Conservation (phyloP, 495 filamentous ascomycete genomes). For the Aspergillus baeticus region DNA sequence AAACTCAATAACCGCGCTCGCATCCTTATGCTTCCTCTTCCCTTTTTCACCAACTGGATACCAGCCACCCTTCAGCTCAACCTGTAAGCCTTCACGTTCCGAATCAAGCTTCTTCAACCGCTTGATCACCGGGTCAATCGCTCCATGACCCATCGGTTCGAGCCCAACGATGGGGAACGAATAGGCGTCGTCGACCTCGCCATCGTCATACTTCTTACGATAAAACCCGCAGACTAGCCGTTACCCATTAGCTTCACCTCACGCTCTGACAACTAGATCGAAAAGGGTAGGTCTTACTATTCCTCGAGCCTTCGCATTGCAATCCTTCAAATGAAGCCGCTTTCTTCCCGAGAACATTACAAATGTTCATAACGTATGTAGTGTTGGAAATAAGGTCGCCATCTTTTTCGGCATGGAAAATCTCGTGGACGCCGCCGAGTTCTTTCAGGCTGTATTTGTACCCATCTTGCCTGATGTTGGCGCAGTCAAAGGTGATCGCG, state of each 20-base stretch:
- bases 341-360: constrained; percentile 55
- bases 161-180: constrained; percentile 72
- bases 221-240: constrained; percentile 78
- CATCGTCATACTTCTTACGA: constrained; percentile 42
- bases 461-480: constrained; percentile 53
- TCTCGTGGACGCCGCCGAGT: constrained; percentile 74
- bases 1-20: constrained; percentile 79
- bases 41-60: constrained; percentile 38
- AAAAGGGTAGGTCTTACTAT: constrained; percentile 23
- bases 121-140: constrained; percentile 56
- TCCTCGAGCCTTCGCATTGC: constrained; percentile 58
- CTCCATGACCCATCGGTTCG: constrained; percentile 55
- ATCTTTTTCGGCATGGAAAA: constrained; percentile 55
- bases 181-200: constrained; percentile 33
- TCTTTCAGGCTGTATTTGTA: constrained; percentile 62
- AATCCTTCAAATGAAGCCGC: constrained; percentile 57
- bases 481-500: constrained; percentile 60
- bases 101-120: constrained; percentile 62
- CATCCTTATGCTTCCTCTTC: constrained; percentile 45
- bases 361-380: constrained; percentile 89
- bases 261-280: background rate
- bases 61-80: constrained; percentile 68
- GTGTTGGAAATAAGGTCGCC: constrained; percentile 58
- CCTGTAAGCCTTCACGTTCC: constrained; percentile 63
- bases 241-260: background rate